Evolutionary conservation across 1,284 basidiomycete species (phyloP), one percentile per base, ranked within the genome.

Genomic region (Phaffia rhodozyma): DNA sequence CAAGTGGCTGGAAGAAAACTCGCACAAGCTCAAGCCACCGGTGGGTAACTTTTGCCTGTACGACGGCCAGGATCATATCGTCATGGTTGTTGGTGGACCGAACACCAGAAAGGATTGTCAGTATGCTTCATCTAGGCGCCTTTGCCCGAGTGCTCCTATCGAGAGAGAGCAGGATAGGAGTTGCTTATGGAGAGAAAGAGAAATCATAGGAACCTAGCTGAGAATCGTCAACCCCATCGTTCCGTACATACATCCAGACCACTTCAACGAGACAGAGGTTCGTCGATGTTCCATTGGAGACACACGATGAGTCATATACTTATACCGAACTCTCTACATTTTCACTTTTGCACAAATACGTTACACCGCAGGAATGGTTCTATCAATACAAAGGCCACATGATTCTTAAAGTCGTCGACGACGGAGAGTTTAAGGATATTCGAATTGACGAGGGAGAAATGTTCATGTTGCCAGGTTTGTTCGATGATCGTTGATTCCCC

Each of bases 351-450:
- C 21, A 27, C 11, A 49, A 1, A 4, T 32, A n/a, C 27, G 38
- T 18, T 38, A 27, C 27, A n/a, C 38, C 29, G 50, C 54, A 89
- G 85, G 92, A 96, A 77, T 96, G 91, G 91, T 96, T 96, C 74
- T 94, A 91, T 75, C 92, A 97, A 74, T 82, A 92, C 78, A 89
- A 91, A 74, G 91, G 91, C 1, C 84, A 82, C 1, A 96, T 97
- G 89, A 78, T 90, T 16, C 79, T 97, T 50, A 84, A 89, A 68
- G 85, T 90, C 5, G 86, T 97, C 13, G 90, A 94, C 63, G 87
- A 86, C 23, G 86, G 85, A n/a, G 79, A 82, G 69, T 93, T 97
- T 75, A 80, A 81, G 71, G 93, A 97, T 72, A 87, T 97, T 49
- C 77, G 79, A 30, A 96, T 97, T 70, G 86, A 85, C 66, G 91